phyloP scores from a whole-genome alignment of 1,284 basidiomycete species.

The Neolentinus lepideus region DNA sequence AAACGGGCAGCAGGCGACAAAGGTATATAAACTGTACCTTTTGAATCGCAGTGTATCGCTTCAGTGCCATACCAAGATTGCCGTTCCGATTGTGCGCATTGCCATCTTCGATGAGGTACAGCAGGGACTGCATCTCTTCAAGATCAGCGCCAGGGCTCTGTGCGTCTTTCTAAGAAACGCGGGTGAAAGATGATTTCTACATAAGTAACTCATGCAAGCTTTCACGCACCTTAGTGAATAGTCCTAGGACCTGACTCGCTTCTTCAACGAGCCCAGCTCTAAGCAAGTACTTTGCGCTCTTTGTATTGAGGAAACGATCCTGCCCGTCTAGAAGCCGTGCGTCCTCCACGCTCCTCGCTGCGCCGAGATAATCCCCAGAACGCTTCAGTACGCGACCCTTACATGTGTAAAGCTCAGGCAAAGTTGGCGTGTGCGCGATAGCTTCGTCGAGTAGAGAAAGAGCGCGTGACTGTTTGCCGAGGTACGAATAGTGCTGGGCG shows the following conservation, averaged over 20 bases:
- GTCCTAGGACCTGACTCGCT: conserved; percentile 64
- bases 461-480: conserved; percentile 48
- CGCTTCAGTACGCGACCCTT: conserved; percentile 86
- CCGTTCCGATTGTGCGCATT: conserved; percentile 61
- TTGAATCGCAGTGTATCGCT: conserved; percentile 76
- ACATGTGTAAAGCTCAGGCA: conserved; percentile 87
- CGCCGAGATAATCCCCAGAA: conserved; percentile 74
- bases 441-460: conserved; percentile 64
- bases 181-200: neutral
- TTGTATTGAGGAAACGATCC: conserved; percentile 94
- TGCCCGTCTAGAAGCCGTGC: conserved; percentile 88
- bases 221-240: conserved; percentile 80
- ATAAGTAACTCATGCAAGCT: neutral
- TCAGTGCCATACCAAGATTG: conserved; percentile 78
- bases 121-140: conserved; percentile 93
- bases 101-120: conserved; percentile 85
- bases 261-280: conserved; percentile 75
- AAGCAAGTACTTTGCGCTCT: conserved; percentile 88
- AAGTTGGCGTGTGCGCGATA: conserved; percentile 83
- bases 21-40: conserved; percentile 39
- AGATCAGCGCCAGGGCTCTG: conserved; percentile 73
- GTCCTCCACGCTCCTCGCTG: conserved; percentile 74
- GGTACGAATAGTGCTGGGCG: conserved; percentile 82
- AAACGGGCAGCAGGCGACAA: neutral
- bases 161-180: conserved; percentile 70